These are phyloP conservation scores for Parathielavia appendiculata DNA, from an alignment of 495 filamentous ascomycete genomes.

Conservation along the genomic window DNA sequence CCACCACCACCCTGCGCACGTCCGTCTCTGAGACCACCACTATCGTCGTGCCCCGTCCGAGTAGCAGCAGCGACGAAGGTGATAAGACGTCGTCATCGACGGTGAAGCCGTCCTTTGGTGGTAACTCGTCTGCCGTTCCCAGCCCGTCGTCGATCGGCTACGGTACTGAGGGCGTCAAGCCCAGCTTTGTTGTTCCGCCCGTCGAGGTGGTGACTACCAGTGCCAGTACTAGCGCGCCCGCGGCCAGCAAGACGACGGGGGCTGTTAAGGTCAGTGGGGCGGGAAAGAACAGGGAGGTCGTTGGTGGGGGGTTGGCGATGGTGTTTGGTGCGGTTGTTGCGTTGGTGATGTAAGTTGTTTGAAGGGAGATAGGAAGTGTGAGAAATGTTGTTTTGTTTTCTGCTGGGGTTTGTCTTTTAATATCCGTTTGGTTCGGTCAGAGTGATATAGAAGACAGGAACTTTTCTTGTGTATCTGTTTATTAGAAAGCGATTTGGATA, in stretches of 20 bases:
- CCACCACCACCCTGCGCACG: constrained; percentile 10
- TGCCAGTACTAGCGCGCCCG: neutral
- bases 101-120: neutral
- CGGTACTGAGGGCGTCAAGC: neutral
- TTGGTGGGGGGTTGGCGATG: neutral
- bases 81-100: neutral
- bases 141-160: neutral
- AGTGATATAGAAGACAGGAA: too few relatives aligned
- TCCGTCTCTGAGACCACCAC: constrained; percentile 7
- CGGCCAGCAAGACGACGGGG: neutral
- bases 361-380: neutral
- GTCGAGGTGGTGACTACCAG: constrained; percentile 2
- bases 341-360: constrained; percentile 3
- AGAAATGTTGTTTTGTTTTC: neutral
- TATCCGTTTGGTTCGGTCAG: too few relatives aligned
- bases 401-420: neutral
- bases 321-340: constrained; percentile 2
- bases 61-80: neutral
- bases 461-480: too few relatives aligned
- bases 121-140: neutral
- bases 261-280: constrained; percentile 4
- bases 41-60: constrained; percentile 1
- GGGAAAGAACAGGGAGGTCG: constrained; percentile 6
- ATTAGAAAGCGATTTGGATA: too few relatives aligned
- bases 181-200: constrained; percentile 5